phyloP scores from a whole-genome alignment of 164 flowering plant species.

The Paratinospora sagittata region DNA sequence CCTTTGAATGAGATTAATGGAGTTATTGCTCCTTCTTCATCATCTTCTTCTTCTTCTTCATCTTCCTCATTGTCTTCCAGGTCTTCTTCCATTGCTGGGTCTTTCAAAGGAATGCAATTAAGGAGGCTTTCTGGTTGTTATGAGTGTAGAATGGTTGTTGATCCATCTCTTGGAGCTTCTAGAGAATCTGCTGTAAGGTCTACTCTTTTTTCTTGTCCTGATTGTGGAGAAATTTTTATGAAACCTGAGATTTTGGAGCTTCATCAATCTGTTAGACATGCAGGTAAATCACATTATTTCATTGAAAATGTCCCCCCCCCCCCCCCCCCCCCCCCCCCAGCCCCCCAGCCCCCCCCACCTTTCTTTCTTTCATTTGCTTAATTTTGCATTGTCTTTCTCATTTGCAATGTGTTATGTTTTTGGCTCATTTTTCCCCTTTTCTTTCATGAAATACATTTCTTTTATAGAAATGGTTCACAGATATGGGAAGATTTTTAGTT shows the following conservation, averaged over 20 bases:
- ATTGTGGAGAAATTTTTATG: constrained; percentile 78
- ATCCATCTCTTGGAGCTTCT: constrained; percentile 61
- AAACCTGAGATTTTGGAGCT: constrained; percentile 69
- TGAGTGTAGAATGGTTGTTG: constrained; percentile 86
- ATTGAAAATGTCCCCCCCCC: not conserved
- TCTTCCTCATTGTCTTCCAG: constrained; percentile 17
- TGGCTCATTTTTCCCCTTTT: not conserved
- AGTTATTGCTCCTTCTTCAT: no score
- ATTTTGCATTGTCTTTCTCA: not conserved
- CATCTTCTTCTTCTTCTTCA: no score
- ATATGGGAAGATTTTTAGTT: not conserved
- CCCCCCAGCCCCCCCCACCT: no score
- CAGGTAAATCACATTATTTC: constrained; percentile 42
- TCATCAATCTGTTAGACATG: constrained; percentile 85
- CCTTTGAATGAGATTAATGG: constrained; percentile 37
- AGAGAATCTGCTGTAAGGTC: constrained; percentile 61
- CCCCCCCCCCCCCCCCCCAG: no score
- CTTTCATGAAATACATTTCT: not conserved
- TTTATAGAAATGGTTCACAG: not conserved
- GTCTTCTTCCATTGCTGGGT: constrained; percentile 28
- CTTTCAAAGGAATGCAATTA: constrained; percentile 64
- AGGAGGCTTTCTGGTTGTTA: constrained; percentile 82
- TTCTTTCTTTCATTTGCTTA: not conserved
- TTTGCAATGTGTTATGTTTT: not conserved
- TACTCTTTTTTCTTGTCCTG: constrained; percentile 58